phyloP scores from a whole-genome alignment of 305 asterid genomes.

The Fraxinus sp. region DNA sequence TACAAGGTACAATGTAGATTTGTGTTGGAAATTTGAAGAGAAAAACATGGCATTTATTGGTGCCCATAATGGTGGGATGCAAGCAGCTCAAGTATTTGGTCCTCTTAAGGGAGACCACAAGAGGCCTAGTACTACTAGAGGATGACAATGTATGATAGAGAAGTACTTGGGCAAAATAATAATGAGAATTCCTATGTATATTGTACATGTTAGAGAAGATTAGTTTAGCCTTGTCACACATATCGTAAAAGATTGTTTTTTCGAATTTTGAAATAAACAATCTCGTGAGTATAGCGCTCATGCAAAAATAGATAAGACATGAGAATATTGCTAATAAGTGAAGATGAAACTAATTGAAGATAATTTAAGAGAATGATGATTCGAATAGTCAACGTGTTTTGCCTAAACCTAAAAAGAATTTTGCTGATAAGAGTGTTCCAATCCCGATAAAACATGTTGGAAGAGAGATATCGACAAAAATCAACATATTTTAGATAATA shows the following conservation, averaged over 20 bases:
- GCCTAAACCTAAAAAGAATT: background rate
- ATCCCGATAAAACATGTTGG: background rate
- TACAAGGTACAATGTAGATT: background rate
- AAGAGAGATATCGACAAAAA: background rate
- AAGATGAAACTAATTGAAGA: background rate
- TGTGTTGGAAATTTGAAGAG: background rate
- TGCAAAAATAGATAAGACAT: background rate
- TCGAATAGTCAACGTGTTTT: background rate
- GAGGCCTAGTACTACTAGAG: background rate
- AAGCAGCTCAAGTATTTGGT: background rate
- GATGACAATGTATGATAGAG: background rate
- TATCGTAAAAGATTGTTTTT: background rate
- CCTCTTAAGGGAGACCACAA: background rate
- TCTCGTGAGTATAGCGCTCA: background rate
- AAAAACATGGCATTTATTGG: background rate
- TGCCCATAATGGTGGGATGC: background rate
- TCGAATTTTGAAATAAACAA: background rate
- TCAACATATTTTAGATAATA: background rate
- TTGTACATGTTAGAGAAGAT: background rate
- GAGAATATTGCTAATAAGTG: background rate
- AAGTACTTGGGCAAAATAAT: background rate
- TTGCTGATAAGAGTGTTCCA: background rate
- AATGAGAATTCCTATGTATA: background rate
- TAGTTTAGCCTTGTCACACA: background rate
- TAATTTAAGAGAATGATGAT: too few relatives aligned